These are phyloP conservation scores for Hypholoma fasciculare DNA, from an alignment of 768 basidiomycete genomes.

Conservation along the genomic window DNA sequence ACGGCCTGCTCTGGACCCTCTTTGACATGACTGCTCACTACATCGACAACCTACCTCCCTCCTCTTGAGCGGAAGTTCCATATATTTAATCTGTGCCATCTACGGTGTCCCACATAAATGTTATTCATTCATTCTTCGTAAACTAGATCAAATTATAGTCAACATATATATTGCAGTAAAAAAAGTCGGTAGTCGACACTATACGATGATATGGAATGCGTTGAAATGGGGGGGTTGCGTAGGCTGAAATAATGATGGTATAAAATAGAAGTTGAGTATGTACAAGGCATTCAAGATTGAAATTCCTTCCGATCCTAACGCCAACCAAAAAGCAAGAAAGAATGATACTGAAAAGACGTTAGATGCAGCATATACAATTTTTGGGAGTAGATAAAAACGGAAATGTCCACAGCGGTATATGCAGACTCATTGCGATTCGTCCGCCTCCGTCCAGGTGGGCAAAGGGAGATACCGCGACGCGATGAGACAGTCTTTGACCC, in stretches of 20 bases:
- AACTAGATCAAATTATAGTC: slow-evolving; percentile 29
- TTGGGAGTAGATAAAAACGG: not conserved
- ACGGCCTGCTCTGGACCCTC: slow-evolving; percentile 92
- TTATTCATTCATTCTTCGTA: slow-evolving; percentile 15
- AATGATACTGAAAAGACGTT: slow-evolving; percentile 3
- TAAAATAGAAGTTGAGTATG: slow-evolving; percentile 1
- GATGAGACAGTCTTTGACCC: slow-evolving; percentile 80
- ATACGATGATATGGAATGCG: not conserved
- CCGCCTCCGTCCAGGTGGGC: slow-evolving; percentile 25
- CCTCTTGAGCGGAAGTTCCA: slow-evolving; percentile 21
- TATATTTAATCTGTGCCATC: slow-evolving; percentile 18
- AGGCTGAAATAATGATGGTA: not conserved
- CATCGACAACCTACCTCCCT: slow-evolving; percentile 57
- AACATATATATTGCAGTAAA: slow-evolving; percentile 10
- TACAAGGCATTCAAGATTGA: not conserved
- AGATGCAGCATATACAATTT: not conserved
- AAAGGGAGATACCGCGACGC: slow-evolving; percentile 52
- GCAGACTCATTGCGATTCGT: slow-evolving; percentile 22
- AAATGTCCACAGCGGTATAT: slow-evolving; percentile 4
- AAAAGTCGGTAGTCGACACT: not conserved
- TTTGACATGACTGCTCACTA: slow-evolving; percentile 80
- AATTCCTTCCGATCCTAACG: not conserved
- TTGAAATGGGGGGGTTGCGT: not conserved
- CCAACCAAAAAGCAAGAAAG: not conserved
- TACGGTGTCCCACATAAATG: slow-evolving; percentile 7